Conservation (phyloP, 495 filamentous ascomycete genomes). For the Corynascus novoguineensis region DNA sequence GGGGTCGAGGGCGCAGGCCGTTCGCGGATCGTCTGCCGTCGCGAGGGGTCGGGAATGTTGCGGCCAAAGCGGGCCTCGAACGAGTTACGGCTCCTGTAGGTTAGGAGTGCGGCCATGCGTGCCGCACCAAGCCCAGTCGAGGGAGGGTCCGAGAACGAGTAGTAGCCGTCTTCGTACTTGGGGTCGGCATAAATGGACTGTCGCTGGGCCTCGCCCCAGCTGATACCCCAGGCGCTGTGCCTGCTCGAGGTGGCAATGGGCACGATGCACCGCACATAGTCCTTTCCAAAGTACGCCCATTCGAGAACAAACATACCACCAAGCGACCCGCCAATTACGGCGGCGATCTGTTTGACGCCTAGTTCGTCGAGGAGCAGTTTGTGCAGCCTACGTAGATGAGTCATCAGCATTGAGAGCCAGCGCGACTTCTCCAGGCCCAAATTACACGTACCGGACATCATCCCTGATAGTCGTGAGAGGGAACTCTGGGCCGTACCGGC, state of each 20-base stretch:
- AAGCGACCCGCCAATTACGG: slow-evolving; percentile 95
- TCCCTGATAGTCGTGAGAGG: slow-evolving; percentile 91
- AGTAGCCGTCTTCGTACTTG: slow-evolving; percentile 97
- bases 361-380: slow-evolving; percentile 86
- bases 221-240: slow-evolving; percentile 98
- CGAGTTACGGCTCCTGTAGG: slow-evolving; percentile 92
- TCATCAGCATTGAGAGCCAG: neutral
- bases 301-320: slow-evolving; percentile 96
- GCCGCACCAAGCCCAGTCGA: slow-evolving; percentile 83
- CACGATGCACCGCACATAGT: slow-evolving; percentile 86
- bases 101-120: slow-evolving; percentile 92
- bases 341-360: slow-evolving; percentile 78
- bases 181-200: slow-evolving; percentile 98
- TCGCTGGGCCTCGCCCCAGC: slow-evolving; percentile 95
- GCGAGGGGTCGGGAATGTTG: slow-evolving; percentile 81
- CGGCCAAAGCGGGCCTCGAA: slow-evolving; percentile 93
- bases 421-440: no score
- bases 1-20: slow-evolving; percentile 56
- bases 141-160: slow-evolving; percentile 76
- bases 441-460: slow-evolving; percentile 80
- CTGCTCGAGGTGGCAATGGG: slow-evolving; percentile 92
- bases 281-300: slow-evolving; percentile 92
- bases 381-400: slow-evolving; percentile 59
- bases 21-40: slow-evolving; percentile 71
- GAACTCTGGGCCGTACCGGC: slow-evolving; percentile 89